Evolutionary conservation across 2,329 filamentous ascomycete species (phyloP).

Genomic region (Phaeosphaeriaceae sp.): DNA sequence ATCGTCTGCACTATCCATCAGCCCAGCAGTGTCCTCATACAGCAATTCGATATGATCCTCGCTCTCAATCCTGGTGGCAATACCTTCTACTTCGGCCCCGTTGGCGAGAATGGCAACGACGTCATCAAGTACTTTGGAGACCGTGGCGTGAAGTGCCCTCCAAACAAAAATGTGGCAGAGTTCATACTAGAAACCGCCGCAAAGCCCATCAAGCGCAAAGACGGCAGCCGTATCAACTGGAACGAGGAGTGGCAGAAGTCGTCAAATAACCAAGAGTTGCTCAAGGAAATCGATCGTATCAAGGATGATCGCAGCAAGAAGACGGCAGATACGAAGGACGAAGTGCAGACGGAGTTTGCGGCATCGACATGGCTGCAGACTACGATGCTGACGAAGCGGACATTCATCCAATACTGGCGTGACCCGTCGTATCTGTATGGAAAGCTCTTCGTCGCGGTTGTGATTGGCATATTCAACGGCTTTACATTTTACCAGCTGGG

Average conservation of each 20-base stretch:
- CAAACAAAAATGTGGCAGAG: conserved; percentile 70
- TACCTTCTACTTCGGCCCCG: conserved; percentile 75
- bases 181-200: conserved; percentile 72
- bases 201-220: conserved; percentile 59
- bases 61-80: conserved; percentile 73
- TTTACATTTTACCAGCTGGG: conserved; percentile 79
- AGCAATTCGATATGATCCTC: conserved; percentile 77
- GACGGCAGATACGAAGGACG: conserved; percentile 34
- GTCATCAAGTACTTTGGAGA: conserved; percentile 73
- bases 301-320: conserved; percentile 63
- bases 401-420: conserved; percentile 77
- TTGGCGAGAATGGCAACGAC: conserved; percentile 70
- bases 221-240: conserved; percentile 71
- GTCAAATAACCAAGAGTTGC: conserved; percentile 63
- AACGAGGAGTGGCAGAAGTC: conserved; percentile 76
- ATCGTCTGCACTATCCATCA: conserved; percentile 80
- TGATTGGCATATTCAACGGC: conserved; percentile 78
- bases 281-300: conserved; percentile 71
- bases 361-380: conserved; percentile 70
- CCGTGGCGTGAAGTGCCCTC: conserved; percentile 70
- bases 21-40: conserved; percentile 71
- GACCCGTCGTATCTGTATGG: conserved; percentile 79
- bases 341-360: conserved; percentile 65
- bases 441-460: conserved; percentile 74
- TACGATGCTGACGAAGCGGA: conserved; percentile 70